A percentile compares a stretch with the other conserved stretches of the same genome.
Evolutionary conservation across 1,284 basidiomycete genomes (phyloP).

Genomic region (Ganoderma sinense): DNA sequence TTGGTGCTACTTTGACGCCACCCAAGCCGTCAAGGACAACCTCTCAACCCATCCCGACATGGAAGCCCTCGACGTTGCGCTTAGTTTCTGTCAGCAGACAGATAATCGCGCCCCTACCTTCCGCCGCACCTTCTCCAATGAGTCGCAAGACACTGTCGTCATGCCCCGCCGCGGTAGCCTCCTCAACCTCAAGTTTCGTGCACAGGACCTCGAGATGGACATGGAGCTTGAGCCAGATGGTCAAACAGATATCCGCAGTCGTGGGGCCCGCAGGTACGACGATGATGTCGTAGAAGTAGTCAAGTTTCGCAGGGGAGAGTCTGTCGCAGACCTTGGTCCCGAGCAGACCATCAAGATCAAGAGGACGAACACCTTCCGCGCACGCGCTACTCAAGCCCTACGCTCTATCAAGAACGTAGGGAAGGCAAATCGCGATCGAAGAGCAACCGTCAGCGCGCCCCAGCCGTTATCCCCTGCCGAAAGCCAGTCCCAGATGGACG

Average conservation of each 20-base stretch:
- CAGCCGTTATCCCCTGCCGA: conserved; percentile 2
- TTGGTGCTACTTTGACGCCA: conserved; percentile 73
- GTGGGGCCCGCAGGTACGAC: conserved; percentile 39
- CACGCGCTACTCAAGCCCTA: conserved; percentile 66
- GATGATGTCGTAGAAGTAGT: conserved; percentile 72
- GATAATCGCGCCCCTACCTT: conserved; percentile 44
- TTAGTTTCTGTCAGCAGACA: conserved; percentile 42
- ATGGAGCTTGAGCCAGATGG: conserved; percentile 24
- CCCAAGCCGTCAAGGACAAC: conserved; percentile 39
- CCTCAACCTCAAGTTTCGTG: conserved; percentile 3
- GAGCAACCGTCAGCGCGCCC: conserved; percentile 28
- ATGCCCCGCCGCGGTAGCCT: conserved; percentile 38
- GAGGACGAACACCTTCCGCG: conserved; percentile 60
- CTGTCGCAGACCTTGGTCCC: conserved; percentile 39
- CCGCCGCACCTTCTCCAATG: conserved; percentile 35
- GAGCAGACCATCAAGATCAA: conserved; percentile 40
- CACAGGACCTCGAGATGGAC: conserved; percentile 16
- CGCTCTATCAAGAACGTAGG: conserved; percentile 65
- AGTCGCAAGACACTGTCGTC: conserved; percentile 41
- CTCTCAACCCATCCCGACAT: conserved; percentile 48
- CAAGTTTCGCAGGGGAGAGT: conserved; percentile 61
- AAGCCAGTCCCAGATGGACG: not conserved
- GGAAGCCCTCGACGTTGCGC: conserved; percentile 50
- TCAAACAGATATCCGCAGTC: conserved; percentile 24
- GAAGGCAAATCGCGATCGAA: conserved; percentile 36